Evolutionary conservation across 768 basidiomycete species (phyloP).

Genomic region (Tremella mesenterica): DNA sequence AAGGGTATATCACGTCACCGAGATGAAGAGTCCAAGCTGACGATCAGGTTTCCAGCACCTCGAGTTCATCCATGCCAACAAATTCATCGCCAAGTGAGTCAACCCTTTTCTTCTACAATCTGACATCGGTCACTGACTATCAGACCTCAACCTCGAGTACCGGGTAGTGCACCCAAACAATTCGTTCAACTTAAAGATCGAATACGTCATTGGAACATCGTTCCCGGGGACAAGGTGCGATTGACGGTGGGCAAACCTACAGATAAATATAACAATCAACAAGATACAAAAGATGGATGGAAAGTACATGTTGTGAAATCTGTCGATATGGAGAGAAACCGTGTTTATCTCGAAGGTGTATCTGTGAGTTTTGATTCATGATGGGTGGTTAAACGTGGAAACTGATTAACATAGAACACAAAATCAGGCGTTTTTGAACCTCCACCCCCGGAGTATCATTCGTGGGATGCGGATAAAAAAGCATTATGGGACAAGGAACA

Average conservation of each 20-base stretch:
- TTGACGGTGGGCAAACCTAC: slow-evolving; percentile 31
- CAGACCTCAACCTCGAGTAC: not conserved
- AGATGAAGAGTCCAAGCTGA: not conserved
- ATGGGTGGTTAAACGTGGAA: too few relatives aligned
- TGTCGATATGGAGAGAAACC: slow-evolving; percentile 37
- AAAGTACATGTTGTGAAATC: slow-evolving; percentile 37
- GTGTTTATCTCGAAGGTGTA: slow-evolving; percentile 29
- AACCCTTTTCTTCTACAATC: not conserved
- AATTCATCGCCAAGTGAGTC: not conserved
- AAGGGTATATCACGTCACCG: not conserved
- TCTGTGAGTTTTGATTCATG: slow-evolving; percentile 21
- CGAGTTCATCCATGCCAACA: not conserved
- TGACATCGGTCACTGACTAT: not conserved
- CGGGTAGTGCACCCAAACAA: not conserved
- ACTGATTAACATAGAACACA: slow-evolving; percentile 21
- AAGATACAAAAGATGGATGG: slow-evolving; percentile 24
- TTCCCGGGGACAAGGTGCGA: slow-evolving; percentile 39
- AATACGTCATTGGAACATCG: slow-evolving; percentile 38
- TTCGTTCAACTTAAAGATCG: slow-evolving; percentile 7
- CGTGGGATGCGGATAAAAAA: slow-evolving; percentile 13
- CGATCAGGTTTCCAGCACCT: not conserved
- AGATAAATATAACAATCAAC: slow-evolving; percentile 35
- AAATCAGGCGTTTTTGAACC: slow-evolving; percentile 19
- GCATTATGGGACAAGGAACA: slow-evolving; percentile 19
- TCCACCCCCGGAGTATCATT: slow-evolving; percentile 20